Conservation (phyloP, 1,139 yeast genomes). For the Protomyces gravidus region DNA sequence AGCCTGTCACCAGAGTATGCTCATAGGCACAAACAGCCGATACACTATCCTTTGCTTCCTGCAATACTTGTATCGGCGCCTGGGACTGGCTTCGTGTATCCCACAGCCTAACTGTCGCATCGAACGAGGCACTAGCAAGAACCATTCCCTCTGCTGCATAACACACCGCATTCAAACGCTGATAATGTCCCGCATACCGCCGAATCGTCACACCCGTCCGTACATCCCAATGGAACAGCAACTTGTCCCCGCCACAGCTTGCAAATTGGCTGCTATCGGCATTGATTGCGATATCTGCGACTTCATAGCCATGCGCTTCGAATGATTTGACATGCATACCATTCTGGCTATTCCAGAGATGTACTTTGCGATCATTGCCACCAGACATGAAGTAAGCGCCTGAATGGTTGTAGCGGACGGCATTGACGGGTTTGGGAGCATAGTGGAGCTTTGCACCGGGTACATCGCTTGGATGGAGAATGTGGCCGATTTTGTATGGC, state of each 20-base stretch:
- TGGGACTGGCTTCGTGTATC: conserved; percentile 38
- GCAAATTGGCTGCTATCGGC: conserved; percentile 40
- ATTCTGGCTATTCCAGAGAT: conserved; percentile 39
- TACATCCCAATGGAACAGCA: conserved; percentile 42
- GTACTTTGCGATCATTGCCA: conserved; percentile 40
- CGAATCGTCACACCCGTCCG: conserved; percentile 37
- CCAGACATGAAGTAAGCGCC: conserved; percentile 41
- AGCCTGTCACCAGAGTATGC: conserved; percentile 40
- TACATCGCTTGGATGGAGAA: conserved; percentile 7
- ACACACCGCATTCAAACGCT: conserved; percentile 39
- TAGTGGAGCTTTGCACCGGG: background rate
- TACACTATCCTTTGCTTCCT: conserved; percentile 42
- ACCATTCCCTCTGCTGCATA: conserved; percentile 39
- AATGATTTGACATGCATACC: conserved; percentile 31
- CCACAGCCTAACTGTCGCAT: conserved; percentile 43
- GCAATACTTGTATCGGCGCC: conserved; percentile 40
- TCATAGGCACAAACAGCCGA: conserved; percentile 37
- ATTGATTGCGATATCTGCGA: conserved; percentile 39
- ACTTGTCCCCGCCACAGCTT: conserved; percentile 43
- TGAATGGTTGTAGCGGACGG: conserved; percentile 38
- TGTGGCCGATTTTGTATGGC: conserved; percentile 9
- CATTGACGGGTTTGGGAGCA: conserved; percentile 37
- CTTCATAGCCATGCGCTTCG: conserved; percentile 40
- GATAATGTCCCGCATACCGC: conserved; percentile 40
- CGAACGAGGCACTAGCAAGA: conserved; percentile 38